Evolutionary conservation across 495 filamentous ascomycete species (phyloP), one percentile per base, ranked within the genome.

Genomic region (Xylaria longipes): DNA sequence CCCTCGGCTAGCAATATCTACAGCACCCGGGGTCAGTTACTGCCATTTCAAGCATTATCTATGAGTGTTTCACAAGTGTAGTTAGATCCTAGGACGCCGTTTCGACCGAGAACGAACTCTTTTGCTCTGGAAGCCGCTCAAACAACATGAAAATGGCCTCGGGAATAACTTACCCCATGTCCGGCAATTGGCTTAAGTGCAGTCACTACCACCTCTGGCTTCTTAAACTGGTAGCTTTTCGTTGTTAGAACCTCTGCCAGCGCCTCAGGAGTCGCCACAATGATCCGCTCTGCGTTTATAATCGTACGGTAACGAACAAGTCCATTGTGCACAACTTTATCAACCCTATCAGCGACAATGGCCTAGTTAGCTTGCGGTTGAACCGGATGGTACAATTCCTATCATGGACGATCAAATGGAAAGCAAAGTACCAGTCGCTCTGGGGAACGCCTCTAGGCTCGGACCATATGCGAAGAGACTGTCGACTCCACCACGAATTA

Each of bases 151-250:
- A 14, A 22, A n/a, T 2, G 33, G 2, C 2, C 20, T 60, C 20
- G 52, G 0, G 14, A 60, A 29, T 22, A 14, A 60, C 57, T 60
- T 2, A 60, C 57, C 91, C 92, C 71, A 89, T 78, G 0, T 92
- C 57, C 93, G 4, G 91, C 79, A 5, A 93, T 76, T 8, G 82
- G 82, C 15, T 83, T 84, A 20, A 95, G 70, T 2, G 82, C 82
- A 8, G 77, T 71, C 12, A 84, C 78, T 22, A 92, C 65, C 17
- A 85, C 76, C 7, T 64, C 46, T 0, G 92, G 92, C 70, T 94
- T 94, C 37, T 85, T 77, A 71, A 93, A 95, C 2, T 91, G 87
- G 72, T 94, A 94, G 56, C 81, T 88, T 68, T 90, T 91, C 22
- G 87, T 88, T 11, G 83, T 81, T 1, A 89, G 77, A 3, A 90